phyloP scores from a whole-genome alignment of 1,139 yeast genomes.

The Lodderomyces theae region DNA sequence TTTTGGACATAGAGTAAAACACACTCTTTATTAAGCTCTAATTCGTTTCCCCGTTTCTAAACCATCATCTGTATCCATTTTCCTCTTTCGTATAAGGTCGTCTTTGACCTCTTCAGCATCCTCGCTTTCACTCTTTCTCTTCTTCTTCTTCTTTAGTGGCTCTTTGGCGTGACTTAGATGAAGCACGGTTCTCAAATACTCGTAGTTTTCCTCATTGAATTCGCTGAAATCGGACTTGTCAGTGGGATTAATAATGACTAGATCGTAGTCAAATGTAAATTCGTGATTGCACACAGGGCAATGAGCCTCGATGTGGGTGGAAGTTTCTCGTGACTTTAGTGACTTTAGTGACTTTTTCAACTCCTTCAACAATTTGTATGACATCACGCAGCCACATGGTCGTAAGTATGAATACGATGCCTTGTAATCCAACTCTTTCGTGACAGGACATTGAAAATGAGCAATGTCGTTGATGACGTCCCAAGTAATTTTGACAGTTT shows the following conservation, averaged over 20 bases:
- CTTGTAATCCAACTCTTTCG: slow-evolving; percentile 22
- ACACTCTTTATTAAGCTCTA: slow-evolving; percentile 1
- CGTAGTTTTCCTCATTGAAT: slow-evolving; percentile 39
- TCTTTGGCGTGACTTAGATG: slow-evolving; percentile 49
- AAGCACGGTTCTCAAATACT: slow-evolving; percentile 20
- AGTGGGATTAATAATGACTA: slow-evolving; percentile 32
- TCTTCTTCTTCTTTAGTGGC: slow-evolving; percentile 27
- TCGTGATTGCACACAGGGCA: slow-evolving; percentile 37
- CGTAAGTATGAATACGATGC: slow-evolving; percentile 28
- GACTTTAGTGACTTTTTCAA: slow-evolving; percentile 13
- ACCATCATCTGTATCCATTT: slow-evolving; percentile 6
- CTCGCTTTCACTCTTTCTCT: slow-evolving; percentile 14
- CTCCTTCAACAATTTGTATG: slow-evolving; percentile 23
- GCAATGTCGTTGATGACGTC: slow-evolving; percentile 18
- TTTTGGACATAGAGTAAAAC: not conserved
- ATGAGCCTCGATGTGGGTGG: slow-evolving; percentile 6
- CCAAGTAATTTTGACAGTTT: slow-evolving; percentile 29
- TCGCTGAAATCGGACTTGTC: slow-evolving; percentile 20
- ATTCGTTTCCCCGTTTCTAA: slow-evolving; percentile 1
- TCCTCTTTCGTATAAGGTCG: slow-evolving; percentile 10
- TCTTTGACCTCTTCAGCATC: slow-evolving; percentile 10
- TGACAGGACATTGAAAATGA: slow-evolving; percentile 53
- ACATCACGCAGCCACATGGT: slow-evolving; percentile 42
- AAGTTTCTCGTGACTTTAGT: not conserved
- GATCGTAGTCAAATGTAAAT: slow-evolving; percentile 26